Percentiles rank a stretch among this genome's conserved stretches.
These are phyloP conservation scores for Celoporthe dispersa DNA, from an alignment of 2,329 filamentous ascomycete species.

Conservation along the genomic window DNA sequence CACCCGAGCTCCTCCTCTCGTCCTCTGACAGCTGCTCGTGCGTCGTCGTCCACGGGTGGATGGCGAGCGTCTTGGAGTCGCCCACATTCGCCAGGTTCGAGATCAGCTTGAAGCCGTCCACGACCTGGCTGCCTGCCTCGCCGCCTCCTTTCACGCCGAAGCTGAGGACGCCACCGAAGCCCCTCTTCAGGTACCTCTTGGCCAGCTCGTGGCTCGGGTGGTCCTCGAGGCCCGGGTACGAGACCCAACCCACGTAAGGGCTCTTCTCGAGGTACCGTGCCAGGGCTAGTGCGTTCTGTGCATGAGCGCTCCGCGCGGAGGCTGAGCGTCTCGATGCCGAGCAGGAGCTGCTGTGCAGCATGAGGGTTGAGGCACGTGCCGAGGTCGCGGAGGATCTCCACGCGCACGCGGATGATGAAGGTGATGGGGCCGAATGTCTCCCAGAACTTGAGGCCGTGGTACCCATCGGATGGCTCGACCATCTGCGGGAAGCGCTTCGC, in stretches of 20 bases:
- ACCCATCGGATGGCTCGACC: constrained; percentile 83
- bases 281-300: constrained; percentile 78
- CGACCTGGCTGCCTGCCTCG: constrained; percentile 81
- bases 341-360: constrained; percentile 86
- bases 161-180: constrained; percentile 88
- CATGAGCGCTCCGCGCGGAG: constrained; percentile 86
- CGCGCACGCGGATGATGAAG: constrained; percentile 83
- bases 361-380: constrained; percentile 86
- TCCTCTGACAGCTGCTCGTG: constrained; percentile 88
- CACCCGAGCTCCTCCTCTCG: constrained; percentile 80
- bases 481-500: constrained; percentile 89
- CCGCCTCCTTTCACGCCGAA: constrained; percentile 92
- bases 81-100: constrained; percentile 96
- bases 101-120: constrained; percentile 93
- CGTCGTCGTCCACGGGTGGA: constrained; percentile 94
- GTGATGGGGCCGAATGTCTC: constrained; percentile 85
- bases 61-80: constrained; percentile 91
- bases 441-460: constrained; percentile 93
- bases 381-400: constrained; percentile 88
- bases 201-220: constrained; percentile 80
- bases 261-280: constrained; percentile 84
- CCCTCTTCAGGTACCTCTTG: constrained; percentile 83
- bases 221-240: constrained; percentile 84
- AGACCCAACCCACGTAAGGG: constrained; percentile 88
- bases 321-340: constrained; percentile 89